These are phyloP conservation scores for Silene uniflora DNA, from an alignment of 148 eudicot genomes.

Conservation along the genomic window DNA sequence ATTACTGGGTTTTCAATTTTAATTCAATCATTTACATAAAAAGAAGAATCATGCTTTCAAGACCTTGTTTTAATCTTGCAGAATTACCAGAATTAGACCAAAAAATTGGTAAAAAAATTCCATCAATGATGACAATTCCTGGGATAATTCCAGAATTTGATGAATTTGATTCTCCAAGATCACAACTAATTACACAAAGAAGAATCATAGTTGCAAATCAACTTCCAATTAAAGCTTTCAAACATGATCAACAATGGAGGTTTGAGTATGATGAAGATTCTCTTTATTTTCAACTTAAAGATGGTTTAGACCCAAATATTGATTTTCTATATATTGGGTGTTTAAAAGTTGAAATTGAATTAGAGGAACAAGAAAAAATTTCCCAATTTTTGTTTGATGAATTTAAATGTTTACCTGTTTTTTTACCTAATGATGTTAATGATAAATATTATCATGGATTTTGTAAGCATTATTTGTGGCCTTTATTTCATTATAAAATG, in stretches of 20 bases:
- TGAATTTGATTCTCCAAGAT: constrained; percentile 17
- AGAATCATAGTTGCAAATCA: constrained; percentile 54
- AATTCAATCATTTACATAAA: neutral
- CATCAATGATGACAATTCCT: constrained; percentile 39
- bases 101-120: constrained; percentile 21
- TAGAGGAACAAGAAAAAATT: constrained; percentile 53
- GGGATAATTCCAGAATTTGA: constrained; percentile 48
- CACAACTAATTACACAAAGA: constrained; percentile 18
- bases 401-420: constrained; percentile 71
- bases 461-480: constrained; percentile 83
- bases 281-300: constrained; percentile 49
- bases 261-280: constrained; percentile 62
- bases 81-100: constrained; percentile 19
- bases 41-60: constrained; percentile 21
- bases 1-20: neutral
- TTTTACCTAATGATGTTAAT: constrained; percentile 42
- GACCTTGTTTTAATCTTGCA: constrained; percentile 28
- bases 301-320: constrained; percentile 44
- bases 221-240: constrained; percentile 45
- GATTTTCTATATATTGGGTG: constrained; percentile 62
- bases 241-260: constrained; percentile 32
- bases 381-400: constrained; percentile 39
- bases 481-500: constrained; percentile 70
- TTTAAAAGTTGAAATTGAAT: constrained; percentile 42
- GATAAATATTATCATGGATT: constrained; percentile 72